Base-by-base conservation (phyloP, 148 eudicot species). In the Talinum fruticosum region DNA sequence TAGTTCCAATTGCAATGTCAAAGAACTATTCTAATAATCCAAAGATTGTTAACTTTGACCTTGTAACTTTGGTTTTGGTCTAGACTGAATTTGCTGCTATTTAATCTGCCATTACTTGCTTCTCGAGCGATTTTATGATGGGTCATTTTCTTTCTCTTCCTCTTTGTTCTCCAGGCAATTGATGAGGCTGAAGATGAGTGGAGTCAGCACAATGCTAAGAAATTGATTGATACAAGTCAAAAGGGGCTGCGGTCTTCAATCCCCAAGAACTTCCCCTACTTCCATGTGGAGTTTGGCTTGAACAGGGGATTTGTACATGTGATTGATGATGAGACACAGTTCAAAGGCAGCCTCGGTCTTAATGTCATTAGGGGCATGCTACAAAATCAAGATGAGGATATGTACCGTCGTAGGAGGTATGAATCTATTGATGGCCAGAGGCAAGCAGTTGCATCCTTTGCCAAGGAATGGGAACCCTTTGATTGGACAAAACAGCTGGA, bases 131-230 rank as follows among this genome's bases (percentile, higher is more conserved):
- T 62, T 36, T 30, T 21, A 10, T 76, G 61, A 16, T 37, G 24
- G 30, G 7, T 49, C 4, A 2, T 30, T 65, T 35, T 37, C 12
- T 47, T 69, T 66, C 36, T 26, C 34, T 61, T 81, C 8, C 41
- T 76, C 62, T 41, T 34, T 41, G 49, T 79, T 14, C 37, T 75
- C 62, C 88, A 96, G 97, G 99, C 99, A 67, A 96, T 96, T 79
- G 99, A 96, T 75, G 99, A 96, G 87, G 99, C 97, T 21, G 99
- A 91, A 85, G 91, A 88, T 8, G 99, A 96, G 73, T 93, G 99
- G 99, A 96, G 99, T 74, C 97, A 91, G 79, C 99, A 96, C 84
- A 88, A 96, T 29, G 91, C 99, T 0, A 96, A 96, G 83, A 93
- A 88, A 79, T 85, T 96, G 75, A 96, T 93, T 1, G 97, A 96